A percentile compares a stretch with the other conserved stretches of the same genome.
These are phyloP conservation scores for Pleurotus pulmonarius DNA, from an alignment of 768 basidiomycete genomes.

Conservation along the genomic window DNA sequence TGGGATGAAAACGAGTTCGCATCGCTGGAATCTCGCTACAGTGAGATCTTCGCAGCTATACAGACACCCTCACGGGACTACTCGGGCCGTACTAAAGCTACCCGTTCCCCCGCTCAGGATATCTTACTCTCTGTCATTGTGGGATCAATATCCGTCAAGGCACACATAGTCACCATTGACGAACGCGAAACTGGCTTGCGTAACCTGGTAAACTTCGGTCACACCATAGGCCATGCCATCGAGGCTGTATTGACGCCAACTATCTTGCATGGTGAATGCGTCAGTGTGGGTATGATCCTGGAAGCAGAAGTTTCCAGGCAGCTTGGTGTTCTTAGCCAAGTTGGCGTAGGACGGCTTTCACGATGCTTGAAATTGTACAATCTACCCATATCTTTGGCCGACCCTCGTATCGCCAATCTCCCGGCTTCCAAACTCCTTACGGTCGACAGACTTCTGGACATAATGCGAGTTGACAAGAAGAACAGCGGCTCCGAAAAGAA, in stretches of 20 bases:
- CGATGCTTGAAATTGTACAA: constrained; percentile 89
- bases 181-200: constrained; percentile 95
- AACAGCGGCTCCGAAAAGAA: constrained; percentile 92
- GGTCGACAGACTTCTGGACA: constrained; percentile 80
- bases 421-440: constrained; percentile 71
- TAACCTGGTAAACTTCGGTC: constrained; percentile 98
- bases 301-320: constrained; percentile 92
- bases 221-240: constrained; percentile 97
- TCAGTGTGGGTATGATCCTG: constrained; percentile 93
- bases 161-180: constrained; percentile 96
- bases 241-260: constrained; percentile 93
- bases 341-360: constrained; percentile 86
- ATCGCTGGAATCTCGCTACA: constrained; percentile 79
- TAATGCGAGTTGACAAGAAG: constrained; percentile 98
- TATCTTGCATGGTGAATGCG: constrained; percentile 95
- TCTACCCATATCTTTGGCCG: constrained; percentile 77
- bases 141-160: constrained; percentile 92
- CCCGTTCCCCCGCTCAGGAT: constrained; percentile 72
- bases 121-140: constrained; percentile 89
- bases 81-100: constrained; percentile 53
- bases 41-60: constrained; percentile 84
- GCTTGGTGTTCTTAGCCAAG: constrained; percentile 85
- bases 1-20: constrained; percentile 92
- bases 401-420: constrained; percentile 71
- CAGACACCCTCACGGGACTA: constrained; percentile 60